Conservation (phyloP, 1,139 yeast genomes). For the Torulaspora globosa region DNA sequence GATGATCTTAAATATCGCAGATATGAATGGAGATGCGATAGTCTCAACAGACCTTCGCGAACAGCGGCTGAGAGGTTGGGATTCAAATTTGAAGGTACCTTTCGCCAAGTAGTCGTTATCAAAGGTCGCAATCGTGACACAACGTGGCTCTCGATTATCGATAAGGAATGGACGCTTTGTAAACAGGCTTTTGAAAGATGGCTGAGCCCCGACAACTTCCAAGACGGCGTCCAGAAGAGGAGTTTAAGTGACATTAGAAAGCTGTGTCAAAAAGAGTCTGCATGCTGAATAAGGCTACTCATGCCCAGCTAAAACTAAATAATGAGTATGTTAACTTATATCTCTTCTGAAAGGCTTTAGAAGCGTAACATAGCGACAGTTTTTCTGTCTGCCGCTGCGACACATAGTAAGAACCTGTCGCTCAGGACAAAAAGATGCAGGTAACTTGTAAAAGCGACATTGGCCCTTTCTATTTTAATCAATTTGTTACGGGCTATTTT, state of each 20-base stretch:
- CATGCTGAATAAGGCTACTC: too few relatives aligned
- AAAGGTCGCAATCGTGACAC: slow-evolving; percentile 37
- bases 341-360: too few relatives aligned
- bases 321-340: too few relatives aligned
- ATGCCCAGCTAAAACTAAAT: too few relatives aligned
- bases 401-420: neutral
- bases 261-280: neutral
- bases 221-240: slow-evolving; percentile 10
- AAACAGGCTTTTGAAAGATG: slow-evolving; percentile 28
- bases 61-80: slow-evolving; percentile 36
- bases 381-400: too few relatives aligned
- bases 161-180: slow-evolving; percentile 33
- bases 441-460: neutral
- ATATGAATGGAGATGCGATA: slow-evolving; percentile 38
- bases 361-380: too few relatives aligned
- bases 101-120: slow-evolving; percentile 32
- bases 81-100: slow-evolving; percentile 34
- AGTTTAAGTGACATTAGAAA: neutral
- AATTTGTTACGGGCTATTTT: neutral
- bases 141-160: slow-evolving; percentile 35
- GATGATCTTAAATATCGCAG: slow-evolving; percentile 34
- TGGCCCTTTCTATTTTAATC: neutral
- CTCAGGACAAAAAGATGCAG: neutral
- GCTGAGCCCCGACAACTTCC: slow-evolving; percentile 22
- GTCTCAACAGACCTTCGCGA: slow-evolving; percentile 32